phyloP scores from a whole-genome alignment of 2,329 filamentous ascomycete genomes.

The Xylariales sp. region DNA sequence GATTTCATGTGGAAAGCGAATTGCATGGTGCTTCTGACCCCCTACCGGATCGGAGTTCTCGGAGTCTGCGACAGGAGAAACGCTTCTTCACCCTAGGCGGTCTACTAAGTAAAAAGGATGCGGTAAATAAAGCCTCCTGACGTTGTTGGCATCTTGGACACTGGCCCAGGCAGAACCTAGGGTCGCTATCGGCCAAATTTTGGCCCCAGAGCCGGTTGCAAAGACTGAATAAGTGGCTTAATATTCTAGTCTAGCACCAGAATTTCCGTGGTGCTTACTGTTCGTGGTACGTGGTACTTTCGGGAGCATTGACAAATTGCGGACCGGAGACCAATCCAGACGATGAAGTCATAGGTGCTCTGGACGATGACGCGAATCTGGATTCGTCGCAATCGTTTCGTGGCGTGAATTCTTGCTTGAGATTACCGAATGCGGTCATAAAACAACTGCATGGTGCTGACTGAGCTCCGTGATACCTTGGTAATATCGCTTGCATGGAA shows the following conservation, averaged over 20 bases:
- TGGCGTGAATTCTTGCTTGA: constrained; percentile 29
- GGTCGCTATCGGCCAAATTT: too few relatives aligned
- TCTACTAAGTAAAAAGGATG: constrained; percentile 18
- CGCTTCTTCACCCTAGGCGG: constrained; percentile 5
- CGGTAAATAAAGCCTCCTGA: constrained; percentile 7
- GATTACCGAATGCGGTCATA: constrained; percentile 17
- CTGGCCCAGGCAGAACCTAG: not conserved
- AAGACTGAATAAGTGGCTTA: constrained; percentile 18
- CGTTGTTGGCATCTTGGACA: not conserved
- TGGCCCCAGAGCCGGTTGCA: not conserved
- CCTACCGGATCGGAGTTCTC: constrained; percentile 1
- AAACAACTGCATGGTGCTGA: constrained; percentile 28
- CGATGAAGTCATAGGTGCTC: constrained; percentile 34
- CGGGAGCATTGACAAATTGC: constrained; percentile 32
- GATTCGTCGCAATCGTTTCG: constrained; percentile 18
- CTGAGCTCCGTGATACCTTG: constrained; percentile 24
- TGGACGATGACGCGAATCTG: constrained; percentile 23
- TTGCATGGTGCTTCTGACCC: constrained; percentile 5
- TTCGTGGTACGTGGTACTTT: constrained; percentile 17
- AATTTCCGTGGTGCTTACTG: constrained; percentile 30
- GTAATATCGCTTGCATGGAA: not conserved
- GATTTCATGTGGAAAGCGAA: constrained; percentile 24
- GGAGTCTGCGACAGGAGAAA: constrained; percentile 9
- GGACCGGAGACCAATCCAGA: constrained; percentile 5
- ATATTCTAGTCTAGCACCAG: constrained; percentile 1